Evolutionary conservation across 192 early-diverging fungal genomes (phyloP), one percentile per base, ranked within the genome.

Genomic region (Helicostylum pulchrum): DNA sequence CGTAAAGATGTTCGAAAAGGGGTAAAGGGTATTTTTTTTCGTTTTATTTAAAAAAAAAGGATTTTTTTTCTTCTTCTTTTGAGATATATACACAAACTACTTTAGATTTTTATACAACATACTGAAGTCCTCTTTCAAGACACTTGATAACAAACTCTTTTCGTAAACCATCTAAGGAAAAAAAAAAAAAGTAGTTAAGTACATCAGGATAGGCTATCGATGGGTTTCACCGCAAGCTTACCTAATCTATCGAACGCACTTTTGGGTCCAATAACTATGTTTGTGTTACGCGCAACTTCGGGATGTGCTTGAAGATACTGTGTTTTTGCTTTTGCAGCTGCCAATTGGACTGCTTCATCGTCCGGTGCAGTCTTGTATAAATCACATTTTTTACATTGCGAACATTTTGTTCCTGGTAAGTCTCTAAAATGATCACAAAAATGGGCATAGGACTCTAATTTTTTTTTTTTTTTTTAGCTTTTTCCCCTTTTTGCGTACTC

Each of bases 391-490:
- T 65, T 64, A 49, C 85, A 87, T 56, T 83, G 65, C 2, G 42
- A 59, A 43, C 85, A 87, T 53, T 64, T 60, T n/a, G 57, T 60
- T 23, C 81, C 83, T 1, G 83, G 78, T 52, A 76, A 58, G 3
- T 71, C 52, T 32, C 85, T 77, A 60, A 85, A 85, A 67, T 87
- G 85, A 61, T 83, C 70, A 68, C 85, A 87, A 55, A 85, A 87
- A 62, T 87, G 85, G 9, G 62, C 30, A 67, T 87, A 87, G 1
- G 76, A 78, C 51, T 81, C 83, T 68, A 53, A 19, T 53, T 15
- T 39, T 30, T 47, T 23, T 8, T 11, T 61, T 23, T 17, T 7
- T 34, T 19, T 19, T 55, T 34, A 17, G 12, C 31, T 1, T 0
- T 3, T 0, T 3, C 17, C 31, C 4, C 17, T 34, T n/a, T 10